Percentiles rank a stretch among this genome's conserved stretches.
Conservation (phyloP, 108 stramenopile species). For the Tribonema minus region DNA sequence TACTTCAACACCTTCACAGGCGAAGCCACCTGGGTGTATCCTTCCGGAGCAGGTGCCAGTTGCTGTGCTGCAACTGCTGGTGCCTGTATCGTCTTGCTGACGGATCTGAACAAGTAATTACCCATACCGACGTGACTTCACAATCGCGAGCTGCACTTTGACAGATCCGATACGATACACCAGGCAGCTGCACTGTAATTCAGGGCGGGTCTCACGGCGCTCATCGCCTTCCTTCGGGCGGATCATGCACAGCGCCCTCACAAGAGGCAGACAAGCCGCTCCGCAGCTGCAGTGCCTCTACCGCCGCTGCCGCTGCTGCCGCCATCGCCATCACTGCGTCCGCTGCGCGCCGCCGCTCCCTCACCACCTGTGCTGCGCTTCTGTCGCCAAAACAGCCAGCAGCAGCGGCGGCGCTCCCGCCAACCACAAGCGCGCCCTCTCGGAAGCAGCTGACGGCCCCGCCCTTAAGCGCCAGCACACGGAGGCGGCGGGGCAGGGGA, state of each 20-base stretch:
- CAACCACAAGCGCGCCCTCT: background rate
- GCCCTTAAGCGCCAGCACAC: background rate
- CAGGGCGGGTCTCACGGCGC: too few species aligned
- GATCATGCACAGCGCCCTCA: too few species aligned
- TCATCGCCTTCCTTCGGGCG: too few species aligned
- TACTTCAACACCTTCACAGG: conserved; percentile 39
- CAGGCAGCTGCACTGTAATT: too few species aligned
- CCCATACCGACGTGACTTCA: background rate
- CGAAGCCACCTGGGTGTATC: conserved; percentile 9
- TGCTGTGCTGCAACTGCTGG: background rate
- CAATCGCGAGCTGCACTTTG: background rate
- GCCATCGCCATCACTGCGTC: too few species aligned
- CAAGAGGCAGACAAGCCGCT: too few species aligned
- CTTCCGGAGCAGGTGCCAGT: background rate
- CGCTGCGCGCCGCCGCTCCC: too few species aligned
- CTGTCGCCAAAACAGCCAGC: too few species aligned
- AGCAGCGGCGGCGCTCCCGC: too few species aligned
- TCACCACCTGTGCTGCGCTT: too few species aligned
- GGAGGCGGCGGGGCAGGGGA: background rate
- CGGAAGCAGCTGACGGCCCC: background rate
- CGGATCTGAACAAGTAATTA: background rate
- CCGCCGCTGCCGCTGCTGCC: too few species aligned
- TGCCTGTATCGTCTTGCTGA: background rate
- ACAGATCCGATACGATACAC: conserved; percentile 1
- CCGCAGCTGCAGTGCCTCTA: too few species aligned